Evolutionary conservation across 768 basidiomycete species (phyloP).

Genomic region (Boletus rex-veris): DNA sequence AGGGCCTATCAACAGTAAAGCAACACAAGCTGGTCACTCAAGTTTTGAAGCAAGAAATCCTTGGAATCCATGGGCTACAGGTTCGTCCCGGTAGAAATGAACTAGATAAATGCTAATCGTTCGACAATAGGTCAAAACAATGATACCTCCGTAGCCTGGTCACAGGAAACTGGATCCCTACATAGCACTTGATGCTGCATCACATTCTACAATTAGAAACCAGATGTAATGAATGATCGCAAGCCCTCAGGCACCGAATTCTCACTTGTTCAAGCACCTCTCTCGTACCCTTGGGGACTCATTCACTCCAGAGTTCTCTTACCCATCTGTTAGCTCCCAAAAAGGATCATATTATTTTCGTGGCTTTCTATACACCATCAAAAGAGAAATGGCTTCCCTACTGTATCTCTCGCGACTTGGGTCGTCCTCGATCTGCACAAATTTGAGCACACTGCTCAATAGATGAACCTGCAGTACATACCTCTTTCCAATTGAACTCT

Average conservation of each 20-base stretch:
- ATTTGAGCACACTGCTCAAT: constrained; percentile 1
- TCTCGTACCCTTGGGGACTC: background rate
- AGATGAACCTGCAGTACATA: constrained; percentile 24
- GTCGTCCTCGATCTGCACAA: constrained; percentile 57
- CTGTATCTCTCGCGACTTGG: constrained; percentile 54
- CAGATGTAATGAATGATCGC: background rate
- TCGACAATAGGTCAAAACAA: constrained; percentile 41
- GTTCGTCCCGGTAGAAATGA: constrained; percentile 41
- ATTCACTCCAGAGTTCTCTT: background rate
- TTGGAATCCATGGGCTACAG: constrained; percentile 91
- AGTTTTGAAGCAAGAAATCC: constrained; percentile 83
- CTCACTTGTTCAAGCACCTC: background rate
- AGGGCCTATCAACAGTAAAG: constrained; percentile 82
- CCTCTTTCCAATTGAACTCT: constrained; percentile 70
- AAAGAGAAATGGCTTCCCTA: constrained; percentile 64
- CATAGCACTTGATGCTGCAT: constrained; percentile 1
- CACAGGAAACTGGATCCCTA: background rate
- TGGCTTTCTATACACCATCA: constrained; percentile 35
- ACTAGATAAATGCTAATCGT: constrained; percentile 4
- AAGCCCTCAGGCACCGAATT: background rate
- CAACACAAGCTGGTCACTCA: constrained; percentile 92
- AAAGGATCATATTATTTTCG: background rate
- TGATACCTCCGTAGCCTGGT: constrained; percentile 24
- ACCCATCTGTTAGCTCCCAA: background rate
- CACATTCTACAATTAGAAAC: constrained; percentile 9